phyloP scores from a whole-genome alignment of 371 early-diverging fungal genomes.

The Nematocida sp. region DNA sequence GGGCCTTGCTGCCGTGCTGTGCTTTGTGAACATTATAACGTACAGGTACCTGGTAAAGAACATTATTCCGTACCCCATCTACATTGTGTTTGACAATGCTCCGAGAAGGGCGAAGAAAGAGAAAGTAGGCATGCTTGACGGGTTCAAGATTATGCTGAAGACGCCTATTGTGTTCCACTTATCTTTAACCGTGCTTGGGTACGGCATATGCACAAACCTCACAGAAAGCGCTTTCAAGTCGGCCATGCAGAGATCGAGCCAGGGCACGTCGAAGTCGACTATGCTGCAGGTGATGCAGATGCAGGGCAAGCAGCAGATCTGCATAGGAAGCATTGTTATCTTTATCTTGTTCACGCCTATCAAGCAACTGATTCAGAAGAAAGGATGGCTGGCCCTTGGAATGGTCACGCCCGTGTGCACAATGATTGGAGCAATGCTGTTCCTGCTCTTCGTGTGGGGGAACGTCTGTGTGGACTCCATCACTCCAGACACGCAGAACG shows the following conservation, averaged over 20 bases:
- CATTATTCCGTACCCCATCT: constrained; percentile 49
- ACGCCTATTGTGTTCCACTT: constrained; percentile 60
- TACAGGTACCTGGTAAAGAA: constrained; percentile 55
- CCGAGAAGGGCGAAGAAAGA: constrained; percentile 50
- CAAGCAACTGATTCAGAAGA: constrained; percentile 55
- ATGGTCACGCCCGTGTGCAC: constrained; percentile 59
- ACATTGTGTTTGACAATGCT: constrained; percentile 45
- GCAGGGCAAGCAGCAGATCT: constrained; percentile 55
- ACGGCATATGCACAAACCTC: constrained; percentile 60
- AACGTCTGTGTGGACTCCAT: background rate
- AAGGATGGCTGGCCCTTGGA: constrained; percentile 59
- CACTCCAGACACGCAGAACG: background rate
- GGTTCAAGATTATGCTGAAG: constrained; percentile 56
- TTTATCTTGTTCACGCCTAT: constrained; percentile 60
- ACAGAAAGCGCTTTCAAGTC: constrained; percentile 61
- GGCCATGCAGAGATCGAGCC: constrained; percentile 50
- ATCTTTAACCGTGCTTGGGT: constrained; percentile 61
- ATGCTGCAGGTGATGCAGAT: constrained; percentile 48
- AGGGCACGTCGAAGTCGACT: constrained; percentile 28
- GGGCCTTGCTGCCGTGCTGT: constrained; percentile 39
- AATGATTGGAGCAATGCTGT: constrained; percentile 20
- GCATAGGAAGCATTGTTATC: constrained; percentile 57
- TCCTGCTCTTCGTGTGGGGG: constrained; percentile 13
- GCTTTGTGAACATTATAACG: constrained; percentile 47
- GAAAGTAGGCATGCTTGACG: constrained; percentile 59